Evolutionary conservation across 179 eudicot species (phyloP), one percentile per base, ranked within the genome.

Genomic region (Pouteria campechiana): DNA sequence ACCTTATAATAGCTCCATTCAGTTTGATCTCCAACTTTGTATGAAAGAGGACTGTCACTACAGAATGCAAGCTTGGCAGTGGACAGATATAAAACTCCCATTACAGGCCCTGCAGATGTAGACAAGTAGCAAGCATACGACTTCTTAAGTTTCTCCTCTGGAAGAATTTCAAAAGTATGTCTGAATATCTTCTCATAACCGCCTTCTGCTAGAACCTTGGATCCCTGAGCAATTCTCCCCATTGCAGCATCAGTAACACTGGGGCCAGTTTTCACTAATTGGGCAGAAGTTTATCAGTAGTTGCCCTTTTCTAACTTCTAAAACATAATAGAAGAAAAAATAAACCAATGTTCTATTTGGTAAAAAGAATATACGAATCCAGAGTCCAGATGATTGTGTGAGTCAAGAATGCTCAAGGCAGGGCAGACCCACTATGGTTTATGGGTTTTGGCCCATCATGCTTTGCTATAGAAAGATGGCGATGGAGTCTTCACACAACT

Each of bases 1-100:
- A 85, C 95, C 95, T 85, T 85, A 53, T 85, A 85, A 61, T 75
- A 78, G 74, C 92, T 81, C 92, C 88, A 85, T 29, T 81, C 88
- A 24, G 79, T 85, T 64, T 70, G 69, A 38, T 75, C 78, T 30
- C 66, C 79, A 52, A 56, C 62, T 63, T 78, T 72, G 70, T 78
- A 85, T 8, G 95, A 79, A 34, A 85, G 79, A 17, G 95, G 95
- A 53, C 68, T 81, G 64, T 85, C 95, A 28, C 95, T 85, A 67
- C 95, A 81, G 46, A 78, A 85, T 32, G 95, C 95, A 59, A 81
- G 87, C 70, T 85, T 85, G 28, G 72, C 84, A 7, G 87, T 78
- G 14, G 95, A 81, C 18, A 78, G 73, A 55, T 85, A 85, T 47
- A 85, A 32, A 39, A 85, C 69, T 40, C 95, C 95, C 93, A 85